Percentiles rank a stretch among this genome's conserved stretches.
These are phyloP conservation scores for Irpex sp. DNA, from an alignment of 1,284 basidiomycete species.

Conservation along the genomic window DNA sequence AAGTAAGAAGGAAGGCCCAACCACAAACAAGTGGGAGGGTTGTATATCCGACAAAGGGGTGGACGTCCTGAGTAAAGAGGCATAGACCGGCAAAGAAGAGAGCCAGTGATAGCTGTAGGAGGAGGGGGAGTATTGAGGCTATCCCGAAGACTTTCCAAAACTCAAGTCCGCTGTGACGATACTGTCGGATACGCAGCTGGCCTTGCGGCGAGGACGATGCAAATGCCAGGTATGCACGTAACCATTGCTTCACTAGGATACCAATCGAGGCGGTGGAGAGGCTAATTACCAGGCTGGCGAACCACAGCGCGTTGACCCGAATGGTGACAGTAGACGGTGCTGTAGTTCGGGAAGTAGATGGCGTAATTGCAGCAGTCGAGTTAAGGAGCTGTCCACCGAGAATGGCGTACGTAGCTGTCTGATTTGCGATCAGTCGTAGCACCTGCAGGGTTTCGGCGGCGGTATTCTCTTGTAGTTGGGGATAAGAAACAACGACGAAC, in stretches of 20 bases:
- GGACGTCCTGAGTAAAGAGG: conserved; percentile 7
- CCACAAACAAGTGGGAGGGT: background rate
- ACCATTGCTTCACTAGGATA: conserved; percentile 17
- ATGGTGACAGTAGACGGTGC: background rate
- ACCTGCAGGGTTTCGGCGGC: too few relatives aligned
- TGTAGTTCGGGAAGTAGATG: background rate
- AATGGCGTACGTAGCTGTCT: too few relatives aligned
- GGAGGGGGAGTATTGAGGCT: conserved; percentile 12
- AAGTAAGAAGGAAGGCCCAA: background rate
- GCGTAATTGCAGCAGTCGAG: background rate
- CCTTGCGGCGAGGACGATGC: background rate
- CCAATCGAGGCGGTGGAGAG: conserved; percentile 13
- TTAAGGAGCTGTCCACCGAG: too few relatives aligned
- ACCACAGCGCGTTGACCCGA: conserved; percentile 13
- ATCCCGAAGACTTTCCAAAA: conserved; percentile 12
- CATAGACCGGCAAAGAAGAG: conserved; percentile 16
- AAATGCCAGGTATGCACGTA: conserved; percentile 8
- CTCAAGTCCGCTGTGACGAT: conserved; percentile 6
- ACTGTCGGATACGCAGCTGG: conserved; percentile 4
- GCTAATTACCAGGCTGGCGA: conserved; percentile 14
- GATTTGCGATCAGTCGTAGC: too few relatives aligned
- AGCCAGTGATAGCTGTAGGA: conserved; percentile 12
- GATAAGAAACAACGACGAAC: conserved; percentile 11
- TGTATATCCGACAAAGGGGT: background rate
- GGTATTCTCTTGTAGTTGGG: background rate